Base-by-base conservation (phyloP, 768 basidiomycete species). In the Melanogaster broomeanus region DNA sequence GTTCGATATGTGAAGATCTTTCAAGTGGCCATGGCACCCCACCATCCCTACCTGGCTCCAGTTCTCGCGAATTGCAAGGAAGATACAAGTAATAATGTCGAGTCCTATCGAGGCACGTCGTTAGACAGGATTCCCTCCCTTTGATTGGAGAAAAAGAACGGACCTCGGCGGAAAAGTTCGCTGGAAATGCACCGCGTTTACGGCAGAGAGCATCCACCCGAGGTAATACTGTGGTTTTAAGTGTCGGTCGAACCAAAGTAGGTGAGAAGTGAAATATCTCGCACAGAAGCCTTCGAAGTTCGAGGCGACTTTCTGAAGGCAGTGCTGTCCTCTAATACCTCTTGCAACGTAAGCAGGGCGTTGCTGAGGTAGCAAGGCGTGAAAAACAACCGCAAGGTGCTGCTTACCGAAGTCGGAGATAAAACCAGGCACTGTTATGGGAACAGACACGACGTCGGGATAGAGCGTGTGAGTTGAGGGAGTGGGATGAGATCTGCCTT, bases 1-100 rank as follows among this genome's bases (percentile, higher is more conserved):
- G 59, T 97, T 93, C 3, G 94, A 96, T 16, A 84, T 77, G 61
- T 96, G 88, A 28, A 94, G 72, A 63, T 96, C 93, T 22, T 86
- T 73, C 28, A 98, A 74, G 1, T 80, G 80, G 6, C 83, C 83
- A 56, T 86, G 78, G 64, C 85, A 97, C 15, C 77, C 82, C 3
- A 84, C 83, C 56, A 85, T 85, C 18, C 83, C 80, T 3, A 97
- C 69, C 64, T 93, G 79, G 6, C 77, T 71, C 1, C 72, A 71
- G 42, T 76, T 74, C 48, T 78, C 75, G n/a, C 75, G 72, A 3
- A 77, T 72, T 0, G 76, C 76, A 16, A 93, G 76, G 3, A 84
- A 86, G 44, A 91, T 79, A 51, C 79, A 82, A 3, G 77, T 77
- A 3, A 81, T 69, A 6, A n/a, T n/a, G n/a, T 71, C 74, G 46